phyloP scores from a whole-genome alignment of 2,329 filamentous ascomycete genomes.

The Emydomyces testavorans region DNA sequence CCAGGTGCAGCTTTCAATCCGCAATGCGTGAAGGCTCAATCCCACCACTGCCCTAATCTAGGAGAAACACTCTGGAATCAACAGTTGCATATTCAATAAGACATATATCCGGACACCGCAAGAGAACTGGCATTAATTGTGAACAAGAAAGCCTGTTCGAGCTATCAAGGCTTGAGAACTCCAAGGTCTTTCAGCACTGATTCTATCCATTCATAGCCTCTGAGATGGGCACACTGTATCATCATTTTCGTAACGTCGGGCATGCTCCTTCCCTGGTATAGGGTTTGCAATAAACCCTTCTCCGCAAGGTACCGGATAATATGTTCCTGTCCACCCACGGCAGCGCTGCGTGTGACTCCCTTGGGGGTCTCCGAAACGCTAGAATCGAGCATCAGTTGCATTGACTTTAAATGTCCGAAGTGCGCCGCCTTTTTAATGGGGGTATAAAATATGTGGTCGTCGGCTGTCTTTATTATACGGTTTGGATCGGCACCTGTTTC shows the following conservation, averaged over 20 bases:
- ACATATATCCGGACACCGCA: no score
- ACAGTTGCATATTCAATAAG: no score
- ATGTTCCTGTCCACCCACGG: constrained; percentile 7
- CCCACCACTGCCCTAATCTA: no score
- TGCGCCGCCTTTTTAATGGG: background rate
- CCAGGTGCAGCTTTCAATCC: no score
- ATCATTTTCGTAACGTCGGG: no score
- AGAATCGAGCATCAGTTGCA: constrained; percentile 1
- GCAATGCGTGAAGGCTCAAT: no score
- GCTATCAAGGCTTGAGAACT: background rate
- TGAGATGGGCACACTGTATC: background rate
- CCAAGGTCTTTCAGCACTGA: constrained; percentile 1
- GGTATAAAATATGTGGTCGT: background rate
- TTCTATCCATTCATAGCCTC: background rate
- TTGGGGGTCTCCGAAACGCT: background rate
- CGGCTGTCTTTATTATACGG: background rate
- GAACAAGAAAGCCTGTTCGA: no score
- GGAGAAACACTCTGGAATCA: no score
- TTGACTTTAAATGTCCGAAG: background rate
- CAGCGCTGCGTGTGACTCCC: background rate
- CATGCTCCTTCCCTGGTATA: background rate
- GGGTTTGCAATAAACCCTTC: background rate
- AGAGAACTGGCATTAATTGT: no score
- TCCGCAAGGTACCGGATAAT: constrained; percentile 1
- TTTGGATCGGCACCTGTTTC: constrained; percentile 7